A percentile compares a stretch with the other conserved stretches of the same genome.
Evolutionary conservation across 2,329 filamentous ascomycete genomes (phyloP).

Genomic region (Penicillium sp.): DNA sequence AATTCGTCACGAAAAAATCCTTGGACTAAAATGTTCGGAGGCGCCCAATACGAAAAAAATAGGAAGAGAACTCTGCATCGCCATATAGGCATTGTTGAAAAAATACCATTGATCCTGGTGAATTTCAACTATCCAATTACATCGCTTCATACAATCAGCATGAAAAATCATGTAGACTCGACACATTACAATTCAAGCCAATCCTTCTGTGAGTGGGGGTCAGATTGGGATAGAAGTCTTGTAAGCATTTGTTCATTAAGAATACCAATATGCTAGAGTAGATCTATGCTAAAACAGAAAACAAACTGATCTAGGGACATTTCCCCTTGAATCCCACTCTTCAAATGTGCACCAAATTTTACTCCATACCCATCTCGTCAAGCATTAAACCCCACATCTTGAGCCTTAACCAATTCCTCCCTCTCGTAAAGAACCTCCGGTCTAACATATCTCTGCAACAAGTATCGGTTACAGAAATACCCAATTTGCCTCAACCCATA

Average conservation of each 20-base stretch:
- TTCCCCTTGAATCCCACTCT: not conserved
- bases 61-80: not conserved
- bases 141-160: not conserved
- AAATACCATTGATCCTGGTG: too few relatives aligned
- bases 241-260: not conserved
- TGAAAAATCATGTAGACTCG: not conserved
- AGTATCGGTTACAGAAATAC: conserved; percentile 38
- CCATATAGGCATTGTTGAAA: not conserved
- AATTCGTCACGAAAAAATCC: not conserved
- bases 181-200: not conserved
- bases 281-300: not conserved
- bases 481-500: conserved; percentile 42
- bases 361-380: conserved; percentile 2
- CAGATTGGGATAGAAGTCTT: not conserved
- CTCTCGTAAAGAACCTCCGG: conserved; percentile 39
- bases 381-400: conserved; percentile 29
- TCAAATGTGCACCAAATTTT: not conserved
- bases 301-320: too few relatives aligned
- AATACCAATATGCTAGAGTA: not conserved
- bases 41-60: not conserved
- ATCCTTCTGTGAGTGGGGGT: not conserved
- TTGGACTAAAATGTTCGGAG: not conserved
- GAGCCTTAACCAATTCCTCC: conserved; percentile 25
- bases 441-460: conserved; percentile 42
- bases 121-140: not conserved